Evolutionary conservation across 2,329 filamentous ascomycete genomes (phyloP), one percentile per base, ranked within the genome.

Genomic region (Albifimbria verrucaria): DNA sequence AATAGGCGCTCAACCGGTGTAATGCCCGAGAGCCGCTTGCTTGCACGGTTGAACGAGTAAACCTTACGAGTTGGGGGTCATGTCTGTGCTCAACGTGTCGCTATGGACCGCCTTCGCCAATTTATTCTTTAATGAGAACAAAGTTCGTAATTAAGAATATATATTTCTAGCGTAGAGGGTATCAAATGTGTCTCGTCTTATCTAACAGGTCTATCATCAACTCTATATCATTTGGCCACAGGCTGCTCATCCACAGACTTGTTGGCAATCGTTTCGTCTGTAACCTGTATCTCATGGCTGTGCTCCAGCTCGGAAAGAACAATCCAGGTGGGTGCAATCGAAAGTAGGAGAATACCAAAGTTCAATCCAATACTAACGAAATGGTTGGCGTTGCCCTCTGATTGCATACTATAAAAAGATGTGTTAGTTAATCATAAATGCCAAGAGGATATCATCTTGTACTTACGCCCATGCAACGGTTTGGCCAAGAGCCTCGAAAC

Each of bases 381-480:
- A n/a, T 52, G 50, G 22, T 48, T 52, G 23, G 50, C 43, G 32
- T 32, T 44, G 12, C 43, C 43, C n/a, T 47, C 26, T 5, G 50
- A 41, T 48, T 52, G 50, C 50, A 52, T 52, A 24, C 50, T 52
- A 18, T 3, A 24, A 32, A 32, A 39, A 39, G 18, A 17, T 5
- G 32, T n/a, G 11, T 39, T 39, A 39, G 32, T n/a, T 39, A 4
- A n/a, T 15, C 15, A 12, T 17, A 39, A 5, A 39, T 39, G 4
- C 9, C 15, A 9, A 9, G 26, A 9, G 26, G 26, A 32, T 32
- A 32, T 32, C 9, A 9, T 32, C 18, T 15, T 39, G 12, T 25
- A 48, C 50, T 52, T 52, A 52, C 50, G 43, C 50, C 50, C 50
- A 52, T 18, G 50, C 50, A 7, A 52, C 50, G 10, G 50, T 52